Conservation (phyloP, 371 early-diverging fungal species). For the Rhizomucor pusillus region DNA sequence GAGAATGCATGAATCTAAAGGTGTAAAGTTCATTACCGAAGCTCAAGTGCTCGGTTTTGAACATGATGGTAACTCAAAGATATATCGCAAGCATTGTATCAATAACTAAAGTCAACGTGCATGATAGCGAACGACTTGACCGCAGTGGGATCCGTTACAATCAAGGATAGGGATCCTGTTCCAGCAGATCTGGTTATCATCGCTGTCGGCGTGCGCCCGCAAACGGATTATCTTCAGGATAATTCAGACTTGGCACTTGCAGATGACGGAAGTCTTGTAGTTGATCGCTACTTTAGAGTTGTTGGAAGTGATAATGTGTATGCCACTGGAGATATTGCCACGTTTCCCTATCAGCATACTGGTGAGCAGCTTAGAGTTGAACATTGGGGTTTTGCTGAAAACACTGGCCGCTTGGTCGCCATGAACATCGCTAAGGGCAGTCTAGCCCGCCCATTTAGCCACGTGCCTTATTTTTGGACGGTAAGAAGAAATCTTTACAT, state of each 20-base stretch:
- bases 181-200: conserved; percentile 50
- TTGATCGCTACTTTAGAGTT: conserved; percentile 34
- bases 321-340: conserved; percentile 56
- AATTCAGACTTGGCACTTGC: conserved; percentile 28
- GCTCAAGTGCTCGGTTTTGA: conserved; percentile 29
- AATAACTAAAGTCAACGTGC: not conserved
- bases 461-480: conserved; percentile 60
- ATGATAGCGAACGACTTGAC: conserved; percentile 14
- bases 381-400: conserved; percentile 59
- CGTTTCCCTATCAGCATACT: conserved; percentile 47
- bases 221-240: conserved; percentile 41
- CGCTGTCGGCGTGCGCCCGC: conserved; percentile 50
- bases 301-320: conserved; percentile 42
- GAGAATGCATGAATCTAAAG: conserved; percentile 34
- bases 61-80: conserved; percentile 15
- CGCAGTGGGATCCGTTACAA: conserved; percentile 31
- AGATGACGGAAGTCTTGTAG: conserved; percentile 44
- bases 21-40: conserved; percentile 39
- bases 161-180: conserved; percentile 34
- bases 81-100: not conserved
- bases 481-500: conserved; percentile 4
- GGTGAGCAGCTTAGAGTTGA: conserved; percentile 50
- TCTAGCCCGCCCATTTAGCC: conserved; percentile 20
- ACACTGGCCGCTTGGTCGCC: conserved; percentile 48
- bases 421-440: conserved; percentile 15